Conservation (phyloP, 164 flowering plant species). For the Nymphaea colorata region DNA sequence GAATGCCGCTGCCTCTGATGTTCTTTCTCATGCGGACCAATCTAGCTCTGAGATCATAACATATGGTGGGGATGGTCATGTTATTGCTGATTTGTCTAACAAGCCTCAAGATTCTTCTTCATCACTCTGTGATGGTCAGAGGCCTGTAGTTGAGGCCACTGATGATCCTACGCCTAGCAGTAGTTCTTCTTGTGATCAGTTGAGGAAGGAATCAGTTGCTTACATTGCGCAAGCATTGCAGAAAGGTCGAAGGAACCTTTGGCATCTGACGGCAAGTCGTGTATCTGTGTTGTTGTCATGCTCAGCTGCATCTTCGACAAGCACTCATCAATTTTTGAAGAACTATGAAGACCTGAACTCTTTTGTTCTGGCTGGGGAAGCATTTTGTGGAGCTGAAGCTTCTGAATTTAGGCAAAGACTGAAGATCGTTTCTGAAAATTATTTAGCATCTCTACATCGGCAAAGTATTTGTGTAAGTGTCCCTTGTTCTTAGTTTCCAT, state of each 20-base stretch:
- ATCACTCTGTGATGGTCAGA: constrained; percentile 9
- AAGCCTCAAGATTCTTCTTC: background rate
- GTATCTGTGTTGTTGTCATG: constrained; percentile 77
- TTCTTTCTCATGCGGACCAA: too few relatives aligned
- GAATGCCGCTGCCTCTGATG: background rate
- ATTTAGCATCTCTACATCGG: constrained; percentile 72
- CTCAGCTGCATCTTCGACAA: constrained; percentile 60
- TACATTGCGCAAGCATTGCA: constrained; percentile 71
- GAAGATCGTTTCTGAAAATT: constrained; percentile 74
- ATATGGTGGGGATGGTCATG: background rate
- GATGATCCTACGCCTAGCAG: constrained; percentile 42
- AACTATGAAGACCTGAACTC: constrained; percentile 80
- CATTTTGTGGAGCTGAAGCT: constrained; percentile 87
- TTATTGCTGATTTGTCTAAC: background rate
- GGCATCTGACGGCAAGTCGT: constrained; percentile 95
- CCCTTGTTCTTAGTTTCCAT: background rate
- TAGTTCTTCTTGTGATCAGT: constrained; percentile 79
- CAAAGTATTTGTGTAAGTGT: constrained; percentile 75
- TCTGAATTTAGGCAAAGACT: constrained; percentile 79
- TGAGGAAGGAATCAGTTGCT: constrained; percentile 67
- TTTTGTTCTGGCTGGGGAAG: constrained; percentile 93
- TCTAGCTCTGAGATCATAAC: background rate
- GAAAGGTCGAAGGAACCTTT: constrained; percentile 86
- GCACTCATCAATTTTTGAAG: constrained; percentile 86
- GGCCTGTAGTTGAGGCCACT: constrained; percentile 20